A percentile compares a stretch with the other conserved stretches of the same genome.
Conservation (phyloP, 805 yeast genomes). For the Nakazawaea pomicola region DNA sequence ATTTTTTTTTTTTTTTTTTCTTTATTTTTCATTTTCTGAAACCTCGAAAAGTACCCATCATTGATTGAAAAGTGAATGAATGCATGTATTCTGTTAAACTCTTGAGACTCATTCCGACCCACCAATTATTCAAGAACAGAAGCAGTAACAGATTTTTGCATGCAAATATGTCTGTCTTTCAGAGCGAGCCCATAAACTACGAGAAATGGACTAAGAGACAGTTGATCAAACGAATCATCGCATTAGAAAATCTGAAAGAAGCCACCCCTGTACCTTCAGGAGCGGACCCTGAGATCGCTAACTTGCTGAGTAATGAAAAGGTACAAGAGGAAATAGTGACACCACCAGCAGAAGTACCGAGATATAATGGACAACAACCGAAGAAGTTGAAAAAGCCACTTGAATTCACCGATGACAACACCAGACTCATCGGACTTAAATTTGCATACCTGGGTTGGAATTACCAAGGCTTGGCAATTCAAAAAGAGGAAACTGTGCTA, state of each 20-base stretch:
- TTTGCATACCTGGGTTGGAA: constrained; percentile 94
- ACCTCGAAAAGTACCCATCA: no score
- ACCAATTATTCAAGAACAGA: no score
- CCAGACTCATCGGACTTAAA: constrained; percentile 69
- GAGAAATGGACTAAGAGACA: constrained; percentile 61
- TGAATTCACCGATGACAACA: constrained; percentile 58
- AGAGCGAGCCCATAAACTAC: constrained; percentile 30
- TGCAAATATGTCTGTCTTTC: neutral
- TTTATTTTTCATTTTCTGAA: no score
- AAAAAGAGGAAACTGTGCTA: constrained; percentile 65
- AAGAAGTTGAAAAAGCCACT: constrained; percentile 32
- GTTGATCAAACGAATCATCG: constrained; percentile 49
- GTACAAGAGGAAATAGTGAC: neutral
- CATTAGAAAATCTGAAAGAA: constrained; percentile 34
- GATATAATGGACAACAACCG: neutral
- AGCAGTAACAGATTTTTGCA: neutral
- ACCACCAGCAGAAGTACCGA: neutral
- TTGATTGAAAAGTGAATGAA: no score
- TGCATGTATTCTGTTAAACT: neutral
- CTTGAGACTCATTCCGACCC: neutral
- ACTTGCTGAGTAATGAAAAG: neutral
- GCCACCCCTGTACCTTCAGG: neutral
- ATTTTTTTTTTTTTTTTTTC: no score
- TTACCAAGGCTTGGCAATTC: constrained; percentile 86
- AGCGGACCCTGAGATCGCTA: neutral